These are phyloP conservation scores for Dipteronia sinensis DNA, from an alignment of 345 rosid genomes.

Conservation along the genomic window DNA sequence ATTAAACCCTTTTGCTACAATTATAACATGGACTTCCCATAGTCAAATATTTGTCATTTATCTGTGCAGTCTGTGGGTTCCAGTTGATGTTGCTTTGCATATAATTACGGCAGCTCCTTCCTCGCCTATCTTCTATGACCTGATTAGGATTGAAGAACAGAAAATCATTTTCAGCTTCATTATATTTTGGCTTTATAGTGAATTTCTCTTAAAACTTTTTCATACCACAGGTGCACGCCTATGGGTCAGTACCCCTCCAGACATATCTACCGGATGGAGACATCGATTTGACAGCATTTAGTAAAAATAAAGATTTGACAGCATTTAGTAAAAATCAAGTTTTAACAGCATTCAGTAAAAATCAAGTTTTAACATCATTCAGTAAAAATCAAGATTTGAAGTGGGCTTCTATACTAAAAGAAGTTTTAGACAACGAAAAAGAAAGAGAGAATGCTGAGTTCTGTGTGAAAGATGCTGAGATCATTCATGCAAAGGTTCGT, in stretches of 20 bases:
- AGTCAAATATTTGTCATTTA: background rate
- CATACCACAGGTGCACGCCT: slow-evolving; percentile 46
- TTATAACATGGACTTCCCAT: background rate
- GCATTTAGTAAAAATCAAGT: slow-evolving; percentile 45
- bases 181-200: background rate
- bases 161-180: background rate
- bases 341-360: slow-evolving; percentile 50
- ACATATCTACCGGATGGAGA: slow-evolving; percentile 74
- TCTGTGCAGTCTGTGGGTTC: background rate
- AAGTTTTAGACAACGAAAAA: slow-evolving; percentile 54
- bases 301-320: slow-evolving; percentile 44
- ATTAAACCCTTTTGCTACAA: background rate
- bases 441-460: slow-evolving; percentile 53
- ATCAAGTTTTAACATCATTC: slow-evolving; percentile 49
- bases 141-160: background rate
- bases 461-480: slow-evolving; percentile 59
- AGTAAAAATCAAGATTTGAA: slow-evolving; percentile 39
- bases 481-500: slow-evolving; percentile 60
- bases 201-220: background rate
- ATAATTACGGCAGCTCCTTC: background rate
- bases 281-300: slow-evolving; percentile 59
- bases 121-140: background rate
- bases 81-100: background rate
- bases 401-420: slow-evolving; percentile 57
- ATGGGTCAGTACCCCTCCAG: slow-evolving; percentile 68